Base-by-base conservation (phyloP, 352 stramenopile genomes). In the Globisporangium ultimum region DNA sequence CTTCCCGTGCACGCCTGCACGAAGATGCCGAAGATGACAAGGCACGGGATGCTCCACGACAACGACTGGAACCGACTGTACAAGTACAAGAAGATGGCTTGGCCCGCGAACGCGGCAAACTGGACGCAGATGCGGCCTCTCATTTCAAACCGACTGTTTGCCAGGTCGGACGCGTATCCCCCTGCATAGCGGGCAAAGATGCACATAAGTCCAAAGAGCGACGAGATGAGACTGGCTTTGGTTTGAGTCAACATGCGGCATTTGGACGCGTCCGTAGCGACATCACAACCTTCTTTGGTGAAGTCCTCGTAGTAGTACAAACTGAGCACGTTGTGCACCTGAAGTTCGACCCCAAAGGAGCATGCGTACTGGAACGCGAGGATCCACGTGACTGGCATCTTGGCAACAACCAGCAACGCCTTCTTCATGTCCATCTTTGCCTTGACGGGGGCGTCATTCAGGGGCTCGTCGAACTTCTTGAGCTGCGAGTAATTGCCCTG, bases 301-400 rank as follows among this genome's bases (percentile, higher is more conserved):
- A 98, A 97, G 40, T 91, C 82, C 32, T 94, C 76, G 47, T 88
- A 91, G 67, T 97, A 98, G 70, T 97, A 96, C 20, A 85, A 62
- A 24, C 87, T 91, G 40, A 95, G 84, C 41, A 92, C 88, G 67
- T 98, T 98, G 78, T 98, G 96, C 52, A 98, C 91, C 48, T 95
- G 95, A 3, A 98, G 71, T 64, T 98, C 93, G 41, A 98, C 82
- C 47, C 95, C 95, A 65, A 98, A 98, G 68, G 87, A 98, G 61
- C 81, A 92, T 40, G 84, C 91, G 61, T 97, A 98, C 66, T 97
- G 87, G 58, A 95, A 66, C 65, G 88, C 87, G 40, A 98, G 69
- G 59, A 98, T 74, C 93, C 92, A 98, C 9, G 88, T 96, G 64
- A 94, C 95, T 2, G 76, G 61, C 1, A 20, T 18, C 36, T 34